These are phyloP conservation scores for Centaurea solstitialis DNA, from an alignment of 129 eudicot species.

Conservation along the genomic window DNA sequence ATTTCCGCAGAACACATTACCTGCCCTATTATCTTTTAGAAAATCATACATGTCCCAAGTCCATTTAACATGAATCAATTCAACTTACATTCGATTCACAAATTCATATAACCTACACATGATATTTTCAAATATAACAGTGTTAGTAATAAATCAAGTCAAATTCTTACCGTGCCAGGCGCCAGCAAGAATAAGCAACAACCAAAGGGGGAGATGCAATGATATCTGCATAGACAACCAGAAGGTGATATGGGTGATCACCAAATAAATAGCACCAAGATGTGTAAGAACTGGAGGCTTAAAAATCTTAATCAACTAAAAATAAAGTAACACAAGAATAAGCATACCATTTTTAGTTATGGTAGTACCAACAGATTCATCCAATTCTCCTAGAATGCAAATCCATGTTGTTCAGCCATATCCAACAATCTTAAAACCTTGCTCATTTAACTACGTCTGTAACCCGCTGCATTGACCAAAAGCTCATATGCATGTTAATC, in stretches of 20 bases:
- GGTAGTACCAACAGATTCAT: conserved; percentile 77
- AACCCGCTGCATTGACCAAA: conserved; percentile 59
- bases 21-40: background rate
- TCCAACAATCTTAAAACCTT: conserved; percentile 90
- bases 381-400: conserved; percentile 87
- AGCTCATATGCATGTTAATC: background rate
- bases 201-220: background rate
- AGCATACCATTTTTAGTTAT: conserved; percentile 72
- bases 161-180: no score
- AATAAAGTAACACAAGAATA: conserved; percentile 1
- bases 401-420: conserved; percentile 95
- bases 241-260: conserved; percentile 1
- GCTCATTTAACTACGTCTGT: conserved; percentile 71
- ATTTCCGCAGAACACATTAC: background rate
- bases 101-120: background rate
- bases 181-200: no score
- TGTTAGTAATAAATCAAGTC: no score
- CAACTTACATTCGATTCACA: background rate
- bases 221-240: conserved; percentile 57
- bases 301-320: background rate
- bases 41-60: background rate
- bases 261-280: conserved; percentile 6
- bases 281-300: background rate
- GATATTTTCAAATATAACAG: no score
- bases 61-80: background rate